Evolutionary conservation across 192 early-diverging fungal genomes (phyloP).

Genomic region (Gaertneriomyces sp.): DNA sequence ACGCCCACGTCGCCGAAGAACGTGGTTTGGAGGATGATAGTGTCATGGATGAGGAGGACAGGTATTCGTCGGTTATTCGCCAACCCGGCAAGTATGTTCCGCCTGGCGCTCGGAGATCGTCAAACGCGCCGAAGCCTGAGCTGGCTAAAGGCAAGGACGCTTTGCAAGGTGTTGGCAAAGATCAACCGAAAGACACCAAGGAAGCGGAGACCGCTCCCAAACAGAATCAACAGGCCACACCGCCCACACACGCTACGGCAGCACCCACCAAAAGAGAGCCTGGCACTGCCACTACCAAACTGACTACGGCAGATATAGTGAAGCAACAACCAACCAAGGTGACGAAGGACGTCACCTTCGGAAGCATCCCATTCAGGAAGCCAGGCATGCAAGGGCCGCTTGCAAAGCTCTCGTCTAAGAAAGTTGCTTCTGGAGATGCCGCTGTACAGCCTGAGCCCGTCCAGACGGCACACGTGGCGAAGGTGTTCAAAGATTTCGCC

Average conservation of each 20-base stretch:
- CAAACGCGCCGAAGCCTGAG: not conserved
- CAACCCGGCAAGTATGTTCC: conserved; percentile 83
- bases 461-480: conserved; percentile 29
- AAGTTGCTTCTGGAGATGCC: too few relatives aligned
- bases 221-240: not conserved
- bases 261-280: not conserved
- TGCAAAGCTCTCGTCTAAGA: too few relatives aligned
- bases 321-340: too few relatives aligned
- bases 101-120: conserved; percentile 54
- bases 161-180: too few relatives aligned
- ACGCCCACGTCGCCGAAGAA: conserved; percentile 89
- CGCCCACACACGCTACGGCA: not conserved
- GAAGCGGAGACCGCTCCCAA: not conserved
- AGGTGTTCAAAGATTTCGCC: conserved; percentile 63
- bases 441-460: too few relatives aligned
- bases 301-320: too few relatives aligned
- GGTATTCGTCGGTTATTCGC: conserved; percentile 66
- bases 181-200: not conserved
- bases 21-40: conserved; percentile 58
- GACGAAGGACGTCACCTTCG: too few relatives aligned
- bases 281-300: not conserved
- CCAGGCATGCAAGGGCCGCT: too few relatives aligned
- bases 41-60: conserved; percentile 87
- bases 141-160: too few relatives aligned
- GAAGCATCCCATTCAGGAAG: too few relatives aligned